Percentiles rank a stretch among this genome's conserved stretches.
Evolutionary conservation across 2,329 filamentous ascomycete genomes (phyloP).

Genomic region (Colletotrichum kahawae): DNA sequence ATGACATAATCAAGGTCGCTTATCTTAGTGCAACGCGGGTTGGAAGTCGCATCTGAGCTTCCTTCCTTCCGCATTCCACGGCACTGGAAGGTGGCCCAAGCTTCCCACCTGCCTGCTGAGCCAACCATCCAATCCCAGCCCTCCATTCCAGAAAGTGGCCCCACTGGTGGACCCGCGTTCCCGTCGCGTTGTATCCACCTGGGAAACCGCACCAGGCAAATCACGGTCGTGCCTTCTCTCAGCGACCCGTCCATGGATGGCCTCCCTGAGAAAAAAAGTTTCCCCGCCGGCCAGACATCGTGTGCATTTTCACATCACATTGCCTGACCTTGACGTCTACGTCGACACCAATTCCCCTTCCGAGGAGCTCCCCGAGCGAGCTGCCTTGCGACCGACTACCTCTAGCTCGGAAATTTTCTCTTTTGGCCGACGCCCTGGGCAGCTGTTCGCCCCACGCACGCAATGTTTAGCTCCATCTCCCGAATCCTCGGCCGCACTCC

Average conservation of each 20-base stretch:
- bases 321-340: neutral
- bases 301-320: neutral
- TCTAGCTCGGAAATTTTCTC: neutral
- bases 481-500: neutral
- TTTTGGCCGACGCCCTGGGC: neutral
- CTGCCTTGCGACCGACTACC: neutral
- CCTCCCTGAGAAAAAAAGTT: neutral
- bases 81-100: neutral
- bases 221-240: neutral
- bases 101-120: neutral
- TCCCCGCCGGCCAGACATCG: neutral
- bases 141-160: neutral
- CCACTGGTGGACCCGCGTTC: neutral
- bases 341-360: neutral
- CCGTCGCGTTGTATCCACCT: neutral
- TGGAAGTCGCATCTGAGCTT: neutral
- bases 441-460: neutral
- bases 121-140: neutral
- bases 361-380: neutral
- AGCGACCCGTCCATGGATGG: neutral
- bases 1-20: neutral
- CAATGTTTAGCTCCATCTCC: constrained; percentile 17
- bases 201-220: neutral
- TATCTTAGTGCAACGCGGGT: neutral
- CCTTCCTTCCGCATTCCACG: neutral